Evolutionary conservation across 352 stramenopile species (phyloP).

Genomic region (Phytophthora ohioensis): DNA sequence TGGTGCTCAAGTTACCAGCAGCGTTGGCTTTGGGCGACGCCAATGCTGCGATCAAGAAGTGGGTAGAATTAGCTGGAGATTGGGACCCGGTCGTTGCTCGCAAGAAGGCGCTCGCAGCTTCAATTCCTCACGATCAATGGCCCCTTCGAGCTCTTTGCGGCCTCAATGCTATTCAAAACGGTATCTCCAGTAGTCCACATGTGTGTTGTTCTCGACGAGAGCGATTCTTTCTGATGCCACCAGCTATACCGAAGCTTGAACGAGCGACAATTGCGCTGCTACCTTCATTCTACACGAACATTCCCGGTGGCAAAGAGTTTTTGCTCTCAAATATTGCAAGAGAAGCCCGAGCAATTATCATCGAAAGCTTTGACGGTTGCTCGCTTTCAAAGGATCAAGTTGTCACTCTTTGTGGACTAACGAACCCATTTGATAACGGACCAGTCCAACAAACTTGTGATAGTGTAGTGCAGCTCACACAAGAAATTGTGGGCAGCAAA

Average conservation of each 20-base stretch:
- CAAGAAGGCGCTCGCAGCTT: conserved; percentile 50
- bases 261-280: conserved; percentile 52
- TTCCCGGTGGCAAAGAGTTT: conserved; percentile 35
- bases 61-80: conserved; percentile 60
- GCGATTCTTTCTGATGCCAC: conserved; percentile 69
- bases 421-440: conserved; percentile 1
- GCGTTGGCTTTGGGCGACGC: conserved; percentile 14
- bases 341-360: conserved; percentile 32
- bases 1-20: conserved; percentile 60
- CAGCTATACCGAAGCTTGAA: conserved; percentile 28
- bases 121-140: conserved; percentile 52
- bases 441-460: conserved; percentile 20
- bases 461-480: conserved; percentile 17
- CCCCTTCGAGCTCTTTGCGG: conserved; percentile 80
- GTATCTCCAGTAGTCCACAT: conserved; percentile 68
- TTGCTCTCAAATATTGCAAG: conserved; percentile 44
- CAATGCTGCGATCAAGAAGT: conserved; percentile 43
- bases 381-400: conserved; percentile 20
- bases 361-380: conserved; percentile 24
- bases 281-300: conserved; percentile 39
- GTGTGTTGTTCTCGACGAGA: conserved; percentile 68
- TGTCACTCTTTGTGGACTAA: conserved; percentile 33
- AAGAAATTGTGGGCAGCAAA: conserved; percentile 17
- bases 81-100: conserved; percentile 57
- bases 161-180: conserved; percentile 66